Evolutionary conservation across 2,329 filamentous ascomycete species (phyloP).

Genomic region (Pseudogymnoascus sp.): DNA sequence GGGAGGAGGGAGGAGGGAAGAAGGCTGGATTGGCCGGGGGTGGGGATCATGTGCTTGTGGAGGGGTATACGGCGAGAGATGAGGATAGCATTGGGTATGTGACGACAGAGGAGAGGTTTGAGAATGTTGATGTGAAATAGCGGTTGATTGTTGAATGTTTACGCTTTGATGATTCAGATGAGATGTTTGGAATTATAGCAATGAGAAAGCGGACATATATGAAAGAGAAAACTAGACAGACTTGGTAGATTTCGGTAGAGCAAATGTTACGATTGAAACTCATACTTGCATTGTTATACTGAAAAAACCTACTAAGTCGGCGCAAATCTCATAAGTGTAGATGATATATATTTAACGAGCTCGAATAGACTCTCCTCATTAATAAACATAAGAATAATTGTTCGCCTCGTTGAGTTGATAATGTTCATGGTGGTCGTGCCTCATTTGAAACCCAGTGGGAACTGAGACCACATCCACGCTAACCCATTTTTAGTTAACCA

Average conservation of each 20-base stretch:
- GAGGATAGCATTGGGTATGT: not conserved
- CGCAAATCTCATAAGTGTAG: not conserved
- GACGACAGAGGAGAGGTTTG: not conserved
- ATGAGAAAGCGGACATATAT: not conserved
- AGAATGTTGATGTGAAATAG: constrained; percentile 2
- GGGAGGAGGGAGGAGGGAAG: not conserved
- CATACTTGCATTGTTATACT: not conserved
- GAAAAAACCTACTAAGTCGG: not conserved
- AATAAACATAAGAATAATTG: not conserved
- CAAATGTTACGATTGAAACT: not conserved
- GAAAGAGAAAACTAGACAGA: not conserved
- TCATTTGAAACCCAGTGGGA: not conserved
- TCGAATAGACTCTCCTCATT: not conserved
- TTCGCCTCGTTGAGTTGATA: not conserved
- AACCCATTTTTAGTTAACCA: not conserved
- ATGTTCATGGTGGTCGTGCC: not conserved
- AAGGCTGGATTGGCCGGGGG: not conserved
- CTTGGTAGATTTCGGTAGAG: not conserved
- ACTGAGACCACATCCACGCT: not conserved
- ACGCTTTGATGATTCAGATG: not conserved
- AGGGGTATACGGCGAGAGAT: not conserved
- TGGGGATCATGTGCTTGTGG: not conserved
- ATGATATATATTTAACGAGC: too few relatives aligned
- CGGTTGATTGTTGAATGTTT: not conserved
- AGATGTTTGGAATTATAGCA: not conserved